Evolutionary conservation across 2,329 filamentous ascomycete species (phyloP), one percentile per base, ranked within the genome.

Genomic region (Colletotrichum cereale): DNA sequence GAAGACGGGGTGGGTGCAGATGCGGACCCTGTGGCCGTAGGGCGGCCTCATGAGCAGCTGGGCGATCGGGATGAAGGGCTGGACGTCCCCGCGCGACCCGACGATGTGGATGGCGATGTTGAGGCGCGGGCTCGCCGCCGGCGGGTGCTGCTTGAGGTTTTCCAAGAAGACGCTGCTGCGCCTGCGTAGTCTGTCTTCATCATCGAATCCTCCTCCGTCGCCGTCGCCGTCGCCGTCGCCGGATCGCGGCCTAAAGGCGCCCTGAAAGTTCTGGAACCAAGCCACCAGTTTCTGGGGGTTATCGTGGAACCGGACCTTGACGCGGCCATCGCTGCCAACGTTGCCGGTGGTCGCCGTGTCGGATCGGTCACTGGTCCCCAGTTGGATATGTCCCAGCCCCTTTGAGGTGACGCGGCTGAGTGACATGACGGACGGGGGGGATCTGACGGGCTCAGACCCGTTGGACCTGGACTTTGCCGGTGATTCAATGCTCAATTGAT

Each of bases 1-100:
- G 75, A 90, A 90, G 5, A 83, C 82, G 11, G 82, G 75, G 74
- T 90, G 88, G 0, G 88, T 90, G 34, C 87, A 88, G 14, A 90
- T 79, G 3, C 88, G 84, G 2, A 90, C 86, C 12, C 88, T 84
- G 74, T 90, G 88, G 2, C 85, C 84, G 65, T 86, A 80, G 0
- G 78, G 77, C 2, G 76, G 65, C n/a, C 74, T 74, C 61, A 70
- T 63, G 1, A 81, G 81, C 3, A 81, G 79, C 73, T 86, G 82
- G 0, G 90, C 89, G 1, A 91, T 80, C 0, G 88, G 86, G 62
- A 91, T 80, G 65, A 91, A 90, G 0, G 88, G 88, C 69, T 91
- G 88, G 2, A 76, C 65, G 18, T 76, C 75, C 12, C 75, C 75
- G 12, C 79, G 74, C 1, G 78, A 80, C 7, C 79, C 79, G 42